These are phyloP conservation scores for Penicillium sp. DNA, from an alignment of 2,329 filamentous ascomycete species.

Conservation along the genomic window DNA sequence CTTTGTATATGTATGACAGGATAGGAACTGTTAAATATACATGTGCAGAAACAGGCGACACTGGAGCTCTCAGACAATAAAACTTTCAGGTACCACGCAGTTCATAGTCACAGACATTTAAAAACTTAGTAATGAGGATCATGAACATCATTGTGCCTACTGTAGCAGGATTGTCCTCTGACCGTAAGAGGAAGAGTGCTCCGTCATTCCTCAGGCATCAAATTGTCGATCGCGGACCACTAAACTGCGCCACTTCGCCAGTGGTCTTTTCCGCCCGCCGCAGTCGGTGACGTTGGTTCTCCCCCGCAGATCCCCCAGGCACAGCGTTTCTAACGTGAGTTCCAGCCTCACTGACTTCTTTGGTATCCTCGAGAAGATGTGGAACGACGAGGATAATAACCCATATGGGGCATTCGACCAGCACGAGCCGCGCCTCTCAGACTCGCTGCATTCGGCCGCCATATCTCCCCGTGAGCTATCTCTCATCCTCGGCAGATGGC, in stretches of 20 bases:
- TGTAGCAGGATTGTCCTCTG: too few species aligned
- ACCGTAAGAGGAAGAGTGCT: too few species aligned
- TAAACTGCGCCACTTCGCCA: slow-evolving; percentile 1
- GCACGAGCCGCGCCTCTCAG: slow-evolving; percentile 74
- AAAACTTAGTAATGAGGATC: too few species aligned
- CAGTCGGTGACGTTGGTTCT: slow-evolving; percentile 24
- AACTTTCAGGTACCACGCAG: too few species aligned
- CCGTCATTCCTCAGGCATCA: neutral
- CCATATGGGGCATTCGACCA: slow-evolving; percentile 94
- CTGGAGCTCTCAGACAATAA: too few species aligned
- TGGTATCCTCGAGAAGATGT: slow-evolving; percentile 64
- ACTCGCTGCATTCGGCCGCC: slow-evolving; percentile 64
- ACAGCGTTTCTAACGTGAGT: slow-evolving; percentile 18
- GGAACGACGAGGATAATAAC: slow-evolving; percentile 99
- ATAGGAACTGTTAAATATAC: too few species aligned
- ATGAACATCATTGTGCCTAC: too few species aligned
- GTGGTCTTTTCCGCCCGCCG: slow-evolving; percentile 8
- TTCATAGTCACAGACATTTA: too few species aligned
- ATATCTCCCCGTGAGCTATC: slow-evolving; percentile 55
- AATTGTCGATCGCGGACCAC: neutral
- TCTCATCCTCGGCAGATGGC: neutral
- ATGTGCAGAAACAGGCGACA: too few species aligned
- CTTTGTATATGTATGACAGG: too few species aligned
- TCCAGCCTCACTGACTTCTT: slow-evolving; percentile 14
- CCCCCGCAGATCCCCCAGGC: slow-evolving; percentile 32